Base-by-base conservation (phyloP, 768 basidiomycete genomes). In the Hypholoma fasciculare region DNA sequence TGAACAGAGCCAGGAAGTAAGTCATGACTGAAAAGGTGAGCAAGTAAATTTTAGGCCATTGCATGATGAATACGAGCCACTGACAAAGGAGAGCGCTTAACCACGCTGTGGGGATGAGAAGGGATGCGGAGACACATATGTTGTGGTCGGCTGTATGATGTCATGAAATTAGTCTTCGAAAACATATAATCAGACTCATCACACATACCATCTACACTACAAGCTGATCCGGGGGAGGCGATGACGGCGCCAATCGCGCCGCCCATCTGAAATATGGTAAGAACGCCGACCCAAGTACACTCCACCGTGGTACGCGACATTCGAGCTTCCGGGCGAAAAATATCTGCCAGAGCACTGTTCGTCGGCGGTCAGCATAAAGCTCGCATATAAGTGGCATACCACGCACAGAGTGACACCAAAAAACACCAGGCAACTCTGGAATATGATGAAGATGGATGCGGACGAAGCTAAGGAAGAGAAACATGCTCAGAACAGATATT, bases 1-100 rank as follows among this genome's bases (percentile, higher is more conserved):
- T 70, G 63, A 80, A 75, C 23, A 90, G 72, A 3, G 75, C 65
- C 61, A 89, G 74, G 63, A 84, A 85, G 63, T 90, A 88, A 9
- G 75, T 65, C 9, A 85, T 64, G 26, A 63, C 71, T 71, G 40
- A 9, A 42, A 20, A 26, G 40, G 17, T 12, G 23, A 9, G 3
- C 2, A 4, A 42, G 12, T 23, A 14, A 37, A 27, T 42, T 49
- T 12, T 42, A 58, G 16, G 51, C 14, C 43, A 40, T 26, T 57
- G 37, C 40, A 43, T 5, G 37, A 30, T 20, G 13, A 17, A 27
- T 36, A 27, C 16, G 20, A 27, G 36, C 12, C 43, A 68, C 83
- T 43, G 66, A 85, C 84, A 67, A 40, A 76, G 73, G 54, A 83
- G 56, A 57, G 77, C 75, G 52, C 69, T 75, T 27, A 84, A 51